Evolutionary conservation across 768 basidiomycete species (phyloP), one percentile per base, ranked within the genome.

Genomic region (Hygrophoropsis aurantiaca): DNA sequence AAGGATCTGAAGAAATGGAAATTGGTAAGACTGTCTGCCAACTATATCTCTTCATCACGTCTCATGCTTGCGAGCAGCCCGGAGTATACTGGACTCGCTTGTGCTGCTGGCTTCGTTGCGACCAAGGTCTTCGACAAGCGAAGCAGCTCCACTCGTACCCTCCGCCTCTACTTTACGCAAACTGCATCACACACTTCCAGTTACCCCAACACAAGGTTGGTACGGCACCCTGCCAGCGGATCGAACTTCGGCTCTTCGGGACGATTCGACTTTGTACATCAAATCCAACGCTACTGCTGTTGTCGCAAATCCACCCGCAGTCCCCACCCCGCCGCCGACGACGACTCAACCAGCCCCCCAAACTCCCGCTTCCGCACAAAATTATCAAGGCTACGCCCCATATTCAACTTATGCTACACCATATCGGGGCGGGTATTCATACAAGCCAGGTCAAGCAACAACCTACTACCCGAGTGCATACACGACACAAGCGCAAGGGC

Each of bases 1-100:
- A 82, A 58, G 85, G 75, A 26, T 85, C 86, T 10, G 89, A 90
- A 63, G 90, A 93, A 62, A 90, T 85, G 85, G 83, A 88, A 54
- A 80, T 79, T 50, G 90, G 90, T 90, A 58, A 54, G 84, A 16
- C 38, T 46, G 43, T 40, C 30, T 24, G 23, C 27, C 27, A 30
- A 53, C 48, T 27, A 43, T 51, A 30, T 46, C 44, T 49, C 3
- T 7, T 21, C 34, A 51, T 58, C 56, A 48, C 51, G 42, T 25
- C 37, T 56, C 44, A 49, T n/a, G 26, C 51, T 44, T 44, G 23
- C 26, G 30, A 47, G 32, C 59, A 91, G 90, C 90, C 18, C 81
- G 85, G 62, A 74, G 80, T 45, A 89, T 91, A 47, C 58, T 85
- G 45, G 75, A 85, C 46, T 89, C 90, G 10, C 72, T 93, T 44